phyloP scores from a whole-genome alignment of 306 rosid genomes.

The Prunus mume region DNA sequence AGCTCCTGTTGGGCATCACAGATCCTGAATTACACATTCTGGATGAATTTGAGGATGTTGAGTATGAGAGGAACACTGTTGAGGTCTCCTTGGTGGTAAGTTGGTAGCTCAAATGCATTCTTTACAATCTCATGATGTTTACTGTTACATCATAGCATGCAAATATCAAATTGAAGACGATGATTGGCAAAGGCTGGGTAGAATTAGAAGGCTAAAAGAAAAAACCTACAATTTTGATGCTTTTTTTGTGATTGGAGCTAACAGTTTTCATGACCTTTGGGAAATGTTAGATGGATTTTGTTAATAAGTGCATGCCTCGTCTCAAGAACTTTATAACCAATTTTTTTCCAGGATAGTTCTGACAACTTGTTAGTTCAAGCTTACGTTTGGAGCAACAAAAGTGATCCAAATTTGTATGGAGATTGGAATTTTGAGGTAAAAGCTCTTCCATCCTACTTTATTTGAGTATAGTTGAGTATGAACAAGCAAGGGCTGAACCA shows the following conservation, averaged over 20 bases:
- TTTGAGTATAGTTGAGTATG: background rate
- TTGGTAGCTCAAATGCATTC: background rate
- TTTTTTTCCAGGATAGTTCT: slow-evolving; percentile 52
- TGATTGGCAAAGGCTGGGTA: background rate
- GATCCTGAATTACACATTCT: slow-evolving; percentile 58
- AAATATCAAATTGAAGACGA: background rate
- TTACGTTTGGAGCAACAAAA: slow-evolving; percentile 71
- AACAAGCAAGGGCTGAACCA: too few species aligned
- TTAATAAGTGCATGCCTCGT: background rate
- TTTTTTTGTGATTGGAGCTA: background rate
- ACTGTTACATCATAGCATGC: background rate
- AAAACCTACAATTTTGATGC: background rate
- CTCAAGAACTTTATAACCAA: slow-evolving; percentile 1
- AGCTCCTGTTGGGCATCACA: slow-evolving; percentile 74
- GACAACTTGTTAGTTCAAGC: slow-evolving; percentile 44
- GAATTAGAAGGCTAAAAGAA: background rate
- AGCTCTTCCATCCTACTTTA: slow-evolving; percentile 1
- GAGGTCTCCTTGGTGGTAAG: slow-evolving; percentile 49
- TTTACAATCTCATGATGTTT: background rate
- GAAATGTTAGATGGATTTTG: background rate
- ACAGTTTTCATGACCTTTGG: background rate
- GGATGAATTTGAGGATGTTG: slow-evolving; percentile 78
- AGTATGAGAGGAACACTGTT: slow-evolving; percentile 63
- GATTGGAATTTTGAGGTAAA: slow-evolving; percentile 92
- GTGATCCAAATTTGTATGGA: slow-evolving; percentile 71